Evolutionary conservation across 805 yeast genomes (phyloP), one percentile per base, ranked within the genome.

Genomic region (Kodamaea restingae): DNA sequence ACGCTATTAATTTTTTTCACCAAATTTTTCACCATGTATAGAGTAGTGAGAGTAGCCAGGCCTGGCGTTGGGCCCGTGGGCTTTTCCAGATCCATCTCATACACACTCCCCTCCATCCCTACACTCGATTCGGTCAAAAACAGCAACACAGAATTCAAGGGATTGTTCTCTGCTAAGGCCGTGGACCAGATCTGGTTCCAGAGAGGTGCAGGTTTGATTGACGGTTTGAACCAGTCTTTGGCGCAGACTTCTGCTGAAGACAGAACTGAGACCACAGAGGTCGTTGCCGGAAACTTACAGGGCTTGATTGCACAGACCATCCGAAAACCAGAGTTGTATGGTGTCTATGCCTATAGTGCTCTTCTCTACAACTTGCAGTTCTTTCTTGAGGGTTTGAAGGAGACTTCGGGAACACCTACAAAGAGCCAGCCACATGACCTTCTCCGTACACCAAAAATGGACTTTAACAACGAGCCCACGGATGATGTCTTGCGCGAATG

Each of bases 331-430:
- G 70, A 64, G 39, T 67, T 73, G 45, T 58, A 60, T 39, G 63
- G 61, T 26, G 60, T 75, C 34, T 71, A 70, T 49, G 61, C 71
- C 37, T 56, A 67, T 35, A 72, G 79, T 5, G 56, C 78, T 4
- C 52, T 67, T 18, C 63, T 76, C 41, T 71, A 72, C 60, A 75
- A 72, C 52, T 53, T 70, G 38, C 76, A 67, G 46, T 75, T 74
- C 43, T 67, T 66, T 47, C 58, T 75, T 36, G 77, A 76, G 38
- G 60, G 72, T 4, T 56, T 76, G 42, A 59, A 56, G 40, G 61
- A 60, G 11, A 41, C 40, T 40, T 30, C 46, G 7, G 51, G 48
- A 30, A 9, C 20, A 4, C 50, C 55, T n/a, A 37, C 36, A 7
- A 39, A 50, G 17, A 40, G 42, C 15, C 42, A 40, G 14, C 55